Evolutionary conservation across 2,329 filamentous ascomycete species (phyloP), one percentile per base, ranked within the genome.

Genomic region (Paraphoma chrysanthemicola): DNA sequence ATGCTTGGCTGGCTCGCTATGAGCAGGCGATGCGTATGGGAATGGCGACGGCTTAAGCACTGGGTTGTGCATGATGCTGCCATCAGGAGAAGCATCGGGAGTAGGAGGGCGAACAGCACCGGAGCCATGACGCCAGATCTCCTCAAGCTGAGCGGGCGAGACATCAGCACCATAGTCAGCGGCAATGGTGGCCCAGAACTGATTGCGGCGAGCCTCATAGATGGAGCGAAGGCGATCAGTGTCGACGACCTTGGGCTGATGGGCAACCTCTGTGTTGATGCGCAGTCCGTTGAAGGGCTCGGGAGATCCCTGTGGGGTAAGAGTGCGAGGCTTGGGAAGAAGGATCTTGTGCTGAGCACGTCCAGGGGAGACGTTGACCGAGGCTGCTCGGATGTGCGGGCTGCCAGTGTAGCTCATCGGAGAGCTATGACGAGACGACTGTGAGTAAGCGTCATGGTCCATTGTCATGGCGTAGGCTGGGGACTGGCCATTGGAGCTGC

Each of bases 141-240:
- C 87, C 77, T 92, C 90, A 17, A 92, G 81, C 33, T 86, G 81
- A 12, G 83, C 81, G 1, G 89, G 85, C 47, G 85, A 88, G 1
- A 83, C 82, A 33, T 86, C 85, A 12, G 80, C 75, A 51, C 90
- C 90, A 69, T 93, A 93, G 67, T 92, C 89, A 28, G 85, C 80
- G 30, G 90, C 90, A 36, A 94, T 84, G 46, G 85, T 82, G 33
- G 85, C 81, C 90, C 91, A 94, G 79, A 94, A 93, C 8, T 85
- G 84, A 48, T 83, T 81, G 43, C 89, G 86, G 76, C 92, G 90
- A 7, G 85, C 80, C 50, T 87, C 84, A 76, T 93, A 93, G 64
- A 93, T 85, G 57, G 85, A 82, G 46, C 87, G 85, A 23, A 94
- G 86, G 46, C 89, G 88, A 29, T 83, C 80, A 72, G 86, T 89